These are phyloP conservation scores for Parafenestella ontariensis DNA, from an alignment of 2,329 filamentous ascomycete species.

Conservation along the genomic window DNA sequence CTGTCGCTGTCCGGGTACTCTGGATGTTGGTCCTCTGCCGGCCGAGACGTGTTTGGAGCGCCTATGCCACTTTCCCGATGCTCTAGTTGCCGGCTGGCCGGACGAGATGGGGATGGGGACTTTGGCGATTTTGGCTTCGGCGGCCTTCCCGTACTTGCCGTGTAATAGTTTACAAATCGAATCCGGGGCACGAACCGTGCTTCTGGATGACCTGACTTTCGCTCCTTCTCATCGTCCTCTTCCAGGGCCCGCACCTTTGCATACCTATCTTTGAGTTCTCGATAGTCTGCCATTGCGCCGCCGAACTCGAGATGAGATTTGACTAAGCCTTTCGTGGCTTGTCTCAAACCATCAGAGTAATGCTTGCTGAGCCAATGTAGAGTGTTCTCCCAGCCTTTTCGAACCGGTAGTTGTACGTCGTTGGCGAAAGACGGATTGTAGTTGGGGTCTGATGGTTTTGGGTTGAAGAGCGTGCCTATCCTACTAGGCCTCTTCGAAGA, in stretches of 20 bases:
- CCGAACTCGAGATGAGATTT: conserved; percentile 86
- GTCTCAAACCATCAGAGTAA: conserved; percentile 69
- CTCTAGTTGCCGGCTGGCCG: conserved; percentile 13
- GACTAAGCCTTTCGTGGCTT: conserved; percentile 75
- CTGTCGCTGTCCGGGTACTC: conserved; percentile 8
- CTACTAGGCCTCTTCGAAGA: conserved; percentile 34
- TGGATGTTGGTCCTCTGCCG: neutral
- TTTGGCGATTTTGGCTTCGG: conserved; percentile 60
- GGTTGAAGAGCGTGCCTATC: conserved; percentile 47
- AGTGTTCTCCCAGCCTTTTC: conserved; percentile 71
- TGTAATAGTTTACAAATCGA: conserved; percentile 90
- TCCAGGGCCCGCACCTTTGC: conserved; percentile 73
- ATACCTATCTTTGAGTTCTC: conserved; percentile 74
- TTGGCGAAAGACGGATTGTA: conserved; percentile 81
- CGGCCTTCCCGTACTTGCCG: conserved; percentile 76
- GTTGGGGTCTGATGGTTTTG: conserved; percentile 61
- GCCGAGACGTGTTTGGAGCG: neutral
- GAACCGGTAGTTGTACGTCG: conserved; percentile 72
- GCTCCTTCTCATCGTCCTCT: conserved; percentile 64
- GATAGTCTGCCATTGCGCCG: conserved; percentile 78
- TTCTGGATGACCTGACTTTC: conserved; percentile 38
- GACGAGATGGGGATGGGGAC: conserved; percentile 29
- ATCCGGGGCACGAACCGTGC: conserved; percentile 60
- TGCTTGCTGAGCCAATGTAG: conserved; percentile 85
- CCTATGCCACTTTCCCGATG: conserved; percentile 6